Evolutionary conservation across 345 rosid species (phyloP).

Genomic region (Salix arbutifolia): DNA sequence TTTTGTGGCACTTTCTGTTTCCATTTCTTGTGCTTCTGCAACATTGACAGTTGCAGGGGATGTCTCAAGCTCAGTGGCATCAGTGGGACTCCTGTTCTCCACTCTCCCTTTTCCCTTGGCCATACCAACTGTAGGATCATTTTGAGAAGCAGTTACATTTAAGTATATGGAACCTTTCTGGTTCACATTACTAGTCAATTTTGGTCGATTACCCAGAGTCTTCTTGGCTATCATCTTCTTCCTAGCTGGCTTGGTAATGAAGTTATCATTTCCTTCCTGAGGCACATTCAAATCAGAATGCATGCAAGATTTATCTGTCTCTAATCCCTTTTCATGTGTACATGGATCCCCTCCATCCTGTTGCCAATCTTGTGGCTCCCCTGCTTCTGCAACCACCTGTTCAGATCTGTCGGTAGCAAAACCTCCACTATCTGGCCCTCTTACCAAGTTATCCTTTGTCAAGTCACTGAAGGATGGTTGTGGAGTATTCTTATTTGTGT

Average conservation of each 20-base stretch:
- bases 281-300: slow-evolving; percentile 21
- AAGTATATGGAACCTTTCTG: slow-evolving; percentile 58
- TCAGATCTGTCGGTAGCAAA: slow-evolving; percentile 4
- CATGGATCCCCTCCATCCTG: slow-evolving; percentile 28
- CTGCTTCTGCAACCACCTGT: slow-evolving; percentile 15
- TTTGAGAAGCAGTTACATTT: slow-evolving; percentile 31
- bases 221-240: slow-evolving; percentile 49
- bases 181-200: slow-evolving; percentile 33
- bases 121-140: slow-evolving; percentile 19
- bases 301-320: slow-evolving; percentile 20
- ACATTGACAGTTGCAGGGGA: slow-evolving; percentile 23
- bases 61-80: slow-evolving; percentile 26
- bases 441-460: slow-evolving; percentile 13
- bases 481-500: slow-evolving; percentile 13
- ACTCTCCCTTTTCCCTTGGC: slow-evolving; percentile 23
- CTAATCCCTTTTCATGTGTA: slow-evolving; percentile 22
- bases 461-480: slow-evolving; percentile 16
- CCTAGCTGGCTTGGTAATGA: slow-evolving; percentile 27
- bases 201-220: slow-evolving; percentile 56
- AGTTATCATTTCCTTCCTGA: slow-evolving; percentile 28
- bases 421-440: slow-evolving; percentile 12
- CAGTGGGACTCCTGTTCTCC: slow-evolving; percentile 11
- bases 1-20: slow-evolving; percentile 5
- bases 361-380: slow-evolving; percentile 7
- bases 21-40: slow-evolving; percentile 26